Conservation (phyloP, 2,329 filamentous ascomycete species). For the Alternaria metachromatica region DNA sequence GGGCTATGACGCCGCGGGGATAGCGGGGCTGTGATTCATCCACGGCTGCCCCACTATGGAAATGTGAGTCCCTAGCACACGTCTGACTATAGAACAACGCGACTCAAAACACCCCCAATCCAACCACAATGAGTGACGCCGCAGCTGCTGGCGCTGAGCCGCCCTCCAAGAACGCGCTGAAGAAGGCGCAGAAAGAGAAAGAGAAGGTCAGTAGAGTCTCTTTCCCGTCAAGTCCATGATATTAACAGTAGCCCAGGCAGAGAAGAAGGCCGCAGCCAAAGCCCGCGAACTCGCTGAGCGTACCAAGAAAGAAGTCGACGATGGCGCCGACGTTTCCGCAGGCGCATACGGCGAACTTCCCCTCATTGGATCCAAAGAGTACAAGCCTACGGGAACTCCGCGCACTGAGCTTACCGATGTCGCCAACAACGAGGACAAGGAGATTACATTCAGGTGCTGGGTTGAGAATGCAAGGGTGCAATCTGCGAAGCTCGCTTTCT, state of each 20-base stretch:
- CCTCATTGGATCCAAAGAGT: slow-evolving; percentile 61
- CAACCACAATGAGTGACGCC: slow-evolving; percentile 42
- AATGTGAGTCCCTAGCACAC: slow-evolving; percentile 4
- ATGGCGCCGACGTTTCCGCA: slow-evolving; percentile 69
- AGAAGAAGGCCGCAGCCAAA: slow-evolving; percentile 50
- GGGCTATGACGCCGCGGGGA: slow-evolving; percentile 24
- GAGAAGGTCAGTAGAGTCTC: slow-evolving; percentile 43
- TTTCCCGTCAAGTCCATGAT: not conserved
- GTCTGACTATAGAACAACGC: slow-evolving; percentile 6
- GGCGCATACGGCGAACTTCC: slow-evolving; percentile 80
- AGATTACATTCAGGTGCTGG: slow-evolving; percentile 77
- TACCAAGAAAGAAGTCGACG: slow-evolving; percentile 66
- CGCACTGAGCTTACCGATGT: slow-evolving; percentile 63
- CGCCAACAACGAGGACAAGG: slow-evolving; percentile 47
- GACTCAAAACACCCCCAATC: not conserved
- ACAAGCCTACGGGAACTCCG: slow-evolving; percentile 60
- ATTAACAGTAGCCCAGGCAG: slow-evolving; percentile 38
- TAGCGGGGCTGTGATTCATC: slow-evolving; percentile 26
- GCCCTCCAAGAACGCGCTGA: slow-evolving; percentile 51
- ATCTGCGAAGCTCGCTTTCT: slow-evolving; percentile 87
- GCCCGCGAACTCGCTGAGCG: slow-evolving; percentile 60
- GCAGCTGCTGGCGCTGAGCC: slow-evolving; percentile 32
- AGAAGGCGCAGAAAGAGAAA: slow-evolving; percentile 52
- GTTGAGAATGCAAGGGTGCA: slow-evolving; percentile 89
- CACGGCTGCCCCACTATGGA: slow-evolving; percentile 21